Conservation (phyloP, 768 basidiomycete genomes). For the Xerocomellus dryophilus region DNA sequence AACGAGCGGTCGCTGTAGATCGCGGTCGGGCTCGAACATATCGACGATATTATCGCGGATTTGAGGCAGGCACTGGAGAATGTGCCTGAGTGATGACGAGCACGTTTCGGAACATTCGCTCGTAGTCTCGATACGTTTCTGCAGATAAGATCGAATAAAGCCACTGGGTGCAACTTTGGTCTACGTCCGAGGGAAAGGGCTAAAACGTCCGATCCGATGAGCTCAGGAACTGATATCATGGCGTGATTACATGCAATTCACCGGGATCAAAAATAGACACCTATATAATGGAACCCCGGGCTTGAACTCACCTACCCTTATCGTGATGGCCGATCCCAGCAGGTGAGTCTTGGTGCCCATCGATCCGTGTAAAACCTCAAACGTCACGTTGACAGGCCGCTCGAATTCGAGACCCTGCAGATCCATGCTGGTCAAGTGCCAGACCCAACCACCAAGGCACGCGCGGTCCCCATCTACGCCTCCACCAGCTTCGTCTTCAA, state of each 20-base stretch:
- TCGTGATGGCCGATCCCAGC: slow-evolving; percentile 24
- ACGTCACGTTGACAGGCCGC: slow-evolving; percentile 23
- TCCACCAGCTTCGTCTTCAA: slow-evolving; percentile 57
- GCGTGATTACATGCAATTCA: slow-evolving; percentile 9
- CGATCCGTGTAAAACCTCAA: not conserved
- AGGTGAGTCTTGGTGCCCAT: slow-evolving; percentile 10
- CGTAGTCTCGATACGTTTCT: too few relatives aligned
- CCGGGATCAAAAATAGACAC: not conserved
- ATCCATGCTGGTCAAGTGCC: slow-evolving; percentile 58
- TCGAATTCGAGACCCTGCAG: slow-evolving; percentile 62
- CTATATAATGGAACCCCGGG: not conserved
- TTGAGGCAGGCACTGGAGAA: slow-evolving; percentile 9
- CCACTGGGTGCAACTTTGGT: too few relatives aligned
- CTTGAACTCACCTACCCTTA: not conserved
- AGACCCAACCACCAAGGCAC: slow-evolving; percentile 53
- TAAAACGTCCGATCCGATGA: not conserved
- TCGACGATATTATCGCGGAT: slow-evolving; percentile 17
- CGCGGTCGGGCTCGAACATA: slow-evolving; percentile 18
- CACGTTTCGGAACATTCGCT: too few relatives aligned
- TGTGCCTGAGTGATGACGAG: not conserved
- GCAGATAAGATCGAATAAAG: too few relatives aligned
- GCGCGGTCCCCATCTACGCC: slow-evolving; percentile 64
- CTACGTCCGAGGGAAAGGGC: too few relatives aligned
- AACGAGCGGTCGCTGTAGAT: slow-evolving; percentile 1
- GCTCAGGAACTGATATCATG: not conserved